Evolutionary conservation across 1,284 basidiomycete species (phyloP), one percentile per base, ranked within the genome.

Genomic region (Malassezia restricta): DNA sequence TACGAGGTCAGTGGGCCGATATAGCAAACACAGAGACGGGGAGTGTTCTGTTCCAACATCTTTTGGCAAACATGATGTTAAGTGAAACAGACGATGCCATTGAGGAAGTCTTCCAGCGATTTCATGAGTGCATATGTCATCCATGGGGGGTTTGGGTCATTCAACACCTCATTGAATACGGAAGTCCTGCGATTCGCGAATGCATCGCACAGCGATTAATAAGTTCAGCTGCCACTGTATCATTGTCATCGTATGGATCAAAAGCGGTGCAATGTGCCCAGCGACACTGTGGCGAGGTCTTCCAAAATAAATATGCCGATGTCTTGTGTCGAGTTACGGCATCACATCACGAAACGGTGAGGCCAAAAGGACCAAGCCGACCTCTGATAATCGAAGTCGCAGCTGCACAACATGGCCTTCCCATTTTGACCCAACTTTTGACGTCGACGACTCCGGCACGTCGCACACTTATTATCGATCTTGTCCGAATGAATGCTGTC

Each of bases 101-200:
- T 40, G 29, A 54, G 3, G 68, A 71, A 58, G 58, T 73, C 46
- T 50, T 73, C 20, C 56, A 54, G 1, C 32, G 61, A 17, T 39
- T 68, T 29, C 49, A 57, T 35, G 56, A 61, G 6, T 66, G 64
- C 51, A 64, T 64, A 1, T 55, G 54, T 15, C 63, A 70, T 31
- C 70, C 71, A 48, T 71, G 66, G 64, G 70, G 70, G 24, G 68
- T 73, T 0, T 73, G 70, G 70, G 64, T 71, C 15, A 61, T 71
- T 14, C 56, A 58, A 48, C 32, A 67, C 53, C 63, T 71, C 32
- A 58, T 70, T 44, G 68, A 73, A 51, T 67, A 71, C 38, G 66
- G 66, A 2, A 47, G 49, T 28, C 31, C 11, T 3, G 40, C 59
- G 6, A 49, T 65, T 39, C 61, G 59, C 8, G 35, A 38, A 6